phyloP scores from a whole-genome alignment of 345 rosid species.

The Eucalyptus marginata region DNA sequence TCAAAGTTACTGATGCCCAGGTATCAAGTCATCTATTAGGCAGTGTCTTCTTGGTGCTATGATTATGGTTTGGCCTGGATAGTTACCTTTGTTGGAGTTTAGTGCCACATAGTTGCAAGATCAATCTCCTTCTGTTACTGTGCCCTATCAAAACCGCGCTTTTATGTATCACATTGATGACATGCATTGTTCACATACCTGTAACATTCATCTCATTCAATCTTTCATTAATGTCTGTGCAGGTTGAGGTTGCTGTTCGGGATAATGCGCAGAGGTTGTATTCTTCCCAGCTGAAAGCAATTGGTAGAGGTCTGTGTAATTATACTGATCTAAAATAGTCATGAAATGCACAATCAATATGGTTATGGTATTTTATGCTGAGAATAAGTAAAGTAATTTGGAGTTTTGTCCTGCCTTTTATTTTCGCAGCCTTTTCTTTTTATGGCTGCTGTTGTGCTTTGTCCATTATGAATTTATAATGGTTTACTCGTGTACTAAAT shows the following conservation, averaged over 20 bases:
- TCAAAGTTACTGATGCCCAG: conserved; percentile 94
- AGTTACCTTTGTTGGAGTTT: background rate
- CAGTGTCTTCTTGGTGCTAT: background rate
- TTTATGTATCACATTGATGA: background rate
- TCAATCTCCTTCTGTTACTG: background rate
- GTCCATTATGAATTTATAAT: background rate
- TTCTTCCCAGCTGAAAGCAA: conserved; percentile 47
- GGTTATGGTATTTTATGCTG: background rate
- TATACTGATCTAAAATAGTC: background rate
- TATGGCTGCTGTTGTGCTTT: background rate
- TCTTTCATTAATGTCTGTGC: background rate
- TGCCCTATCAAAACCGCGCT: background rate
- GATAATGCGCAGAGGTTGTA: conserved; percentile 89
- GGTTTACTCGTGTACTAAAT: background rate
- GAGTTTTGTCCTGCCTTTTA: background rate
- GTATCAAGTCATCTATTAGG: conserved; percentile 11
- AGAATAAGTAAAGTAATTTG: background rate
- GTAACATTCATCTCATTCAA: background rate
- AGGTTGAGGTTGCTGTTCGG: conserved; percentile 98
- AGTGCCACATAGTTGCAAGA: background rate
- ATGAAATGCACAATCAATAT: background rate
- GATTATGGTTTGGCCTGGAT: background rate
- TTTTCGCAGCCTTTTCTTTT: background rate
- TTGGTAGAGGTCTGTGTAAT: conserved; percentile 59
- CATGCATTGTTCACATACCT: background rate